phyloP scores from a whole-genome alignment of 2,329 filamentous ascomycete species.

The Aspergillus caelatus region DNA sequence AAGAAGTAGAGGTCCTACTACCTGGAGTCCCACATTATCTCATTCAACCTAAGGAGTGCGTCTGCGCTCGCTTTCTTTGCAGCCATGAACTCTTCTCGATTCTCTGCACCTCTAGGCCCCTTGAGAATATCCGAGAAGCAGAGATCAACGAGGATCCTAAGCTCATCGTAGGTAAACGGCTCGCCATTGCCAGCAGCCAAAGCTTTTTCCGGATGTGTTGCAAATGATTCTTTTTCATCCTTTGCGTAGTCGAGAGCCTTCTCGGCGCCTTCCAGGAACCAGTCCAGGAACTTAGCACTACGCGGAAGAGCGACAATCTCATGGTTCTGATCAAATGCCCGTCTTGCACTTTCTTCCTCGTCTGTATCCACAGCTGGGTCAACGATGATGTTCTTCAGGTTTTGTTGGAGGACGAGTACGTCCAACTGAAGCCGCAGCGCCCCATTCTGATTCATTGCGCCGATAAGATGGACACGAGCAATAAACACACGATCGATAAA shows the following conservation, averaged over 20 bases:
- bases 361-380: slow-evolving; percentile 25
- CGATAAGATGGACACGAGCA: slow-evolving; percentile 68
- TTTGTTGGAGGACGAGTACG: slow-evolving; percentile 92
- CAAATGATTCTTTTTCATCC: slow-evolving; percentile 46
- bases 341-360: slow-evolving; percentile 6
- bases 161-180: slow-evolving; percentile 50
- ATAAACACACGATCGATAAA: slow-evolving; percentile 82
- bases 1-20: slow-evolving; percentile 14
- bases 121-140: slow-evolving; percentile 49
- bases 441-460: slow-evolving; percentile 81
- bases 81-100: slow-evolving; percentile 49
- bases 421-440: slow-evolving; percentile 90
- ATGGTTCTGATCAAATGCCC: slow-evolving; percentile 19
- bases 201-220: slow-evolving; percentile 37
- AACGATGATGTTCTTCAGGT: slow-evolving; percentile 84
- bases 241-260: slow-evolving; percentile 48
- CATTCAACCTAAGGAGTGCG: slow-evolving; percentile 47
- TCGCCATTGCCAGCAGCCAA: slow-evolving; percentile 43
- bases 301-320: slow-evolving; percentile 46
- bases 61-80: slow-evolving; percentile 50
- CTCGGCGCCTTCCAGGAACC: slow-evolving; percentile 52
- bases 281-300: slow-evolving; percentile 51
- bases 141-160: slow-evolving; percentile 48
- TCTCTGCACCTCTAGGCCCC: slow-evolving; percentile 44
- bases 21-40: slow-evolving; percentile 52